Evolutionary conservation across 1,139 yeast species (phyloP).

Genomic region (Arxiozyma telluris): DNA sequence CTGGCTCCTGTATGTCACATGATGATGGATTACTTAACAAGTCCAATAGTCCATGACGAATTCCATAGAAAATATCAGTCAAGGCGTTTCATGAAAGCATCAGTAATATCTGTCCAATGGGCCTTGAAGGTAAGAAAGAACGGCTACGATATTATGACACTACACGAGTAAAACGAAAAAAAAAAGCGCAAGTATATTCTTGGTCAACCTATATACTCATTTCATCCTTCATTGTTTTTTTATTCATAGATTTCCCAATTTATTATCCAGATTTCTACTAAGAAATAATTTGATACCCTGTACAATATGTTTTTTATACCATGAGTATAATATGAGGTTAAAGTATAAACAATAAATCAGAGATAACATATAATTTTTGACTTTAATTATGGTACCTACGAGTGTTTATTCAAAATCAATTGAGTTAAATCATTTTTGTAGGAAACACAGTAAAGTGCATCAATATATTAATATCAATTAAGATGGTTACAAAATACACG

Average conservation of each 20-base stretch:
- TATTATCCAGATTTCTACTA: background rate
- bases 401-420: background rate
- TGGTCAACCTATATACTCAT: background rate
- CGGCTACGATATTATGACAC: conserved; percentile 33
- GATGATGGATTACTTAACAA: conserved; percentile 67
- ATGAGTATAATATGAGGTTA: background rate
- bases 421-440: no score
- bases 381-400: background rate
- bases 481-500: background rate
- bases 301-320: background rate
- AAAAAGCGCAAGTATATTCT: background rate
- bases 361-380: no score
- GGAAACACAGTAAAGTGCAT: background rate
- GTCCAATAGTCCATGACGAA: conserved; percentile 87
- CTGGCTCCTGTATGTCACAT: conserved; percentile 63
- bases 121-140: conserved; percentile 46
- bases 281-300: background rate
- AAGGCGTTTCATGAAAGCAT: conserved; percentile 84
- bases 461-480: background rate
- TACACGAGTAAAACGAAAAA: conserved; percentile 23
- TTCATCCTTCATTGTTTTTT: background rate
- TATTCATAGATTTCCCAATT: background rate
- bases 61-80: conserved; percentile 91
- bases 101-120: conserved; percentile 84
- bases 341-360: background rate